phyloP scores from a whole-genome alignment of 305 asterid genomes.

The Fraxinus albicans region DNA sequence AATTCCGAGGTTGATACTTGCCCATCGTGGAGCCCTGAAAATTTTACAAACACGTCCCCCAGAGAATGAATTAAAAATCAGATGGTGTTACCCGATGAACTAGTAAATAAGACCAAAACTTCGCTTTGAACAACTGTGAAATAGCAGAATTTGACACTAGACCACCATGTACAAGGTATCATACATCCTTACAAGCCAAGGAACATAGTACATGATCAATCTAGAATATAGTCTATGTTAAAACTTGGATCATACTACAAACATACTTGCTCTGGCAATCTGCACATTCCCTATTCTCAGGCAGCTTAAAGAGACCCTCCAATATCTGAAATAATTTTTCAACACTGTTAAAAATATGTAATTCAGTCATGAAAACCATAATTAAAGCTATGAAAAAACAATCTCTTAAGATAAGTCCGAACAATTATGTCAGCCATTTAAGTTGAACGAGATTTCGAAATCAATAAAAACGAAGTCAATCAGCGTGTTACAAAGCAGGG shows the following conservation, averaged over 20 bases:
- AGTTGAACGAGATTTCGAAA: background rate
- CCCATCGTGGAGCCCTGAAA: conserved; percentile 93
- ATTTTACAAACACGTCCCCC: conserved; percentile 1
- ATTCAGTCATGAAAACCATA: conserved; percentile 15
- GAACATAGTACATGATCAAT: background rate
- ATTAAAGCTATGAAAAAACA: background rate
- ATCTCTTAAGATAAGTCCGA: background rate
- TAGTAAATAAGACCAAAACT: background rate
- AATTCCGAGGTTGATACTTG: conserved; percentile 88
- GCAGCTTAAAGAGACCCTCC: conserved; percentile 77
- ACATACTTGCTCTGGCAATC: conserved; percentile 81
- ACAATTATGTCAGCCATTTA: background rate
- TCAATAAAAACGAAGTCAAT: background rate
- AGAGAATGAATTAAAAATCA: background rate
- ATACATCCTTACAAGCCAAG: background rate
- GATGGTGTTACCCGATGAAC: background rate
- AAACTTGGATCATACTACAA: conserved; percentile 7
- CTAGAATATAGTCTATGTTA: conserved; percentile 1
- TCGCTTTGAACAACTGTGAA: background rate
- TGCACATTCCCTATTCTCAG: conserved; percentile 88
- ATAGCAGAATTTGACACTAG: background rate
- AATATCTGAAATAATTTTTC: conserved; percentile 45
- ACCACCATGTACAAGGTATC: background rate
- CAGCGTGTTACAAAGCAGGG: background rate
- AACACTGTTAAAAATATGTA: conserved; percentile 6